These are phyloP conservation scores for Cryptococcus floricola DNA, from an alignment of 1,284 basidiomycete genomes.

Conservation along the genomic window DNA sequence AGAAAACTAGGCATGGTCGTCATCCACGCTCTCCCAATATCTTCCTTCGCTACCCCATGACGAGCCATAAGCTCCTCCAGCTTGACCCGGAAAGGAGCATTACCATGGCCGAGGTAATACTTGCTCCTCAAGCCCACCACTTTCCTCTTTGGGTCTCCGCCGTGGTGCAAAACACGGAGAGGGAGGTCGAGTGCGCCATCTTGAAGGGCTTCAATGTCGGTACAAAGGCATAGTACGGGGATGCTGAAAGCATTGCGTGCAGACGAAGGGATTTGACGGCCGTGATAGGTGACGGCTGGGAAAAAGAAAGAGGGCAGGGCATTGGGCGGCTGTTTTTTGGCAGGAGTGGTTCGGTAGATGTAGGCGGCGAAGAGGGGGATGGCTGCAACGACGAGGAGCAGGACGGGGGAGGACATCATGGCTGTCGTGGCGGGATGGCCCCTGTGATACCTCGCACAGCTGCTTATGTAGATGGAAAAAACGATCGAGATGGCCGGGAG, in stretches of 20 bases:
- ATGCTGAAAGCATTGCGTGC: slow-evolving; percentile 51
- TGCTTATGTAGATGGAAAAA: too few species aligned
- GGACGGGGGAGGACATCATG: too few species aligned
- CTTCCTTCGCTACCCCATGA: slow-evolving; percentile 16
- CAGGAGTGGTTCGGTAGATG: too few species aligned
- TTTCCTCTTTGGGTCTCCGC: slow-evolving; percentile 17
- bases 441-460: too few species aligned
- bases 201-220: slow-evolving; percentile 62
- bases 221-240: slow-evolving; percentile 59
- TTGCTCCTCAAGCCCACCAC: slow-evolving; percentile 54
- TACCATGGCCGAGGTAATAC: slow-evolving; percentile 54
- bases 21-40: slow-evolving; percentile 60
- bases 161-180: slow-evolving; percentile 24
- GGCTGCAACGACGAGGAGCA: too few species aligned
- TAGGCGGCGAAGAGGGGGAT: too few species aligned
- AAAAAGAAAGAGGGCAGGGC: slow-evolving; percentile 18
- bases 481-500: too few species aligned
- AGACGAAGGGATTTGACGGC: slow-evolving; percentile 19
- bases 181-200: slow-evolving; percentile 53
- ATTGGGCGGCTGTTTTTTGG: background rate
- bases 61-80: slow-evolving; percentile 14
- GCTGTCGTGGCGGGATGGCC: too few species aligned
- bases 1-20: slow-evolving; percentile 69
- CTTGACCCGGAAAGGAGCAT: slow-evolving; percentile 30
- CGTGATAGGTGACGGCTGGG: slow-evolving; percentile 23